Evolutionary conservation across 2,329 filamentous ascomycete genomes (phyloP).

Genomic region (Hymenoscyphus fructigenus): DNA sequence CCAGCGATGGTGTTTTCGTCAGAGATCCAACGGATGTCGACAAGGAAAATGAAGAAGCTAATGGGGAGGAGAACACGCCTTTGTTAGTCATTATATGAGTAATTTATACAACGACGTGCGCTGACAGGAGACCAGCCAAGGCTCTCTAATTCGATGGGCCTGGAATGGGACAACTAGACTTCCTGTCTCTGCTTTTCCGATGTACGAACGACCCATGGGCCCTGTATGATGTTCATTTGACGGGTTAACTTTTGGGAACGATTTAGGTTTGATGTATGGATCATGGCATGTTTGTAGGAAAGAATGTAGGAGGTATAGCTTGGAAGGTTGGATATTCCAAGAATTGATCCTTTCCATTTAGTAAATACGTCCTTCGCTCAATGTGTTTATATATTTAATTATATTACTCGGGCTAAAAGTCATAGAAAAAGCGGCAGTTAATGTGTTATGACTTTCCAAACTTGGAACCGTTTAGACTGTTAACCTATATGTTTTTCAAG

Average conservation of each 20-base stretch:
- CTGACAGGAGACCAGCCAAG: slow-evolving; percentile 25
- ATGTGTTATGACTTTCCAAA: too few species aligned
- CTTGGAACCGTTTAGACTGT: too few species aligned
- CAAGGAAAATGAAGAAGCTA: slow-evolving; percentile 14
- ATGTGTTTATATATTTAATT: too few species aligned
- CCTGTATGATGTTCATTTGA: background rate
- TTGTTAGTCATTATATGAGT: slow-evolving; percentile 32
- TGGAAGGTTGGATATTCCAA: too few species aligned
- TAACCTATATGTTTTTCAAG: too few species aligned
- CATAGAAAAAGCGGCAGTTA: too few species aligned
- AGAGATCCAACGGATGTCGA: slow-evolving; percentile 22
- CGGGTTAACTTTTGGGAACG: too few species aligned
- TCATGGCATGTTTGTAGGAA: background rate
- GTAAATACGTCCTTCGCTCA: too few species aligned
- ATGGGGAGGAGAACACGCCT: slow-evolving; percentile 14
- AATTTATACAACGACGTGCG: slow-evolving; percentile 4
- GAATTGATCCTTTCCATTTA: too few species aligned
- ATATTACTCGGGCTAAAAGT: too few species aligned
- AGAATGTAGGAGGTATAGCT: background rate
- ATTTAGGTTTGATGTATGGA: background rate
- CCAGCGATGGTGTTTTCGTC: slow-evolving; percentile 47
- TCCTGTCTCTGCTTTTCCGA: slow-evolving; percentile 26
- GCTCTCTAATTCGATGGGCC: slow-evolving; percentile 30
- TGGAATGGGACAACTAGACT: slow-evolving; percentile 31
- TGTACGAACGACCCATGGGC: slow-evolving; percentile 22